phyloP scores from a whole-genome alignment of 768 basidiomycete species.

The Russula abietina region DNA sequence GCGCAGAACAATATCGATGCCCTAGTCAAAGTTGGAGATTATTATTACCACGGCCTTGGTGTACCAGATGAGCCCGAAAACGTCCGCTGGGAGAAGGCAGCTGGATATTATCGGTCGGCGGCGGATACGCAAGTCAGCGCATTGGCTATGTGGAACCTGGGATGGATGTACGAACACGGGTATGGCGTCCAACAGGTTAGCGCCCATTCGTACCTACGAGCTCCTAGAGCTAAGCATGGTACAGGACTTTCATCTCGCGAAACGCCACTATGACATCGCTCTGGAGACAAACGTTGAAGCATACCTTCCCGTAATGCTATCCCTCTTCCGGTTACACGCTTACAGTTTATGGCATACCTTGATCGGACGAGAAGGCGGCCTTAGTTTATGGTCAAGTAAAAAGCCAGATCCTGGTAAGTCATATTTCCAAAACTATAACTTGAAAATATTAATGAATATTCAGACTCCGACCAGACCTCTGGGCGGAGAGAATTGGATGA shows the following conservation, averaged over 20 bases:
- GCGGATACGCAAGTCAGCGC: conserved; percentile 90
- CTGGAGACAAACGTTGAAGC: conserved; percentile 85
- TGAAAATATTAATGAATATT: neutral
- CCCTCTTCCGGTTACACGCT: conserved; percentile 73
- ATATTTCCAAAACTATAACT: neutral
- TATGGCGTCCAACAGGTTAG: conserved; percentile 80
- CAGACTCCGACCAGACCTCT: conserved; percentile 3
- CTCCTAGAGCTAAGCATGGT: neutral
- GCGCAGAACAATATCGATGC: conserved; percentile 94
- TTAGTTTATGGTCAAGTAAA: conserved; percentile 54
- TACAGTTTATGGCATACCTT: conserved; percentile 78
- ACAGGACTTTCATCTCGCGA: conserved; percentile 94
- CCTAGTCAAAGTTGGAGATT: conserved; percentile 96
- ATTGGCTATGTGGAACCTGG: conserved; percentile 95
- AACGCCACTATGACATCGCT: conserved; percentile 89
- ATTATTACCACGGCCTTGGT: conserved; percentile 88
- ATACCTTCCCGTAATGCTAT: conserved; percentile 79
- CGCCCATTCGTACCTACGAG: neutral
- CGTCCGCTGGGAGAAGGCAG: conserved; percentile 79
- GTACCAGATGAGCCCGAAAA: conserved; percentile 61
- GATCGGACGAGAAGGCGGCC: conserved; percentile 53
- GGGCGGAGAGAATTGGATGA: conserved; percentile 23
- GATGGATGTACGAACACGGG: conserved; percentile 99
- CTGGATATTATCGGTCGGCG: conserved; percentile 89
- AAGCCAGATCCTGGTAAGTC: conserved; percentile 45